Base-by-base conservation (phyloP, 108 stramenopile species). In the Cyclotella sp. region DNA sequence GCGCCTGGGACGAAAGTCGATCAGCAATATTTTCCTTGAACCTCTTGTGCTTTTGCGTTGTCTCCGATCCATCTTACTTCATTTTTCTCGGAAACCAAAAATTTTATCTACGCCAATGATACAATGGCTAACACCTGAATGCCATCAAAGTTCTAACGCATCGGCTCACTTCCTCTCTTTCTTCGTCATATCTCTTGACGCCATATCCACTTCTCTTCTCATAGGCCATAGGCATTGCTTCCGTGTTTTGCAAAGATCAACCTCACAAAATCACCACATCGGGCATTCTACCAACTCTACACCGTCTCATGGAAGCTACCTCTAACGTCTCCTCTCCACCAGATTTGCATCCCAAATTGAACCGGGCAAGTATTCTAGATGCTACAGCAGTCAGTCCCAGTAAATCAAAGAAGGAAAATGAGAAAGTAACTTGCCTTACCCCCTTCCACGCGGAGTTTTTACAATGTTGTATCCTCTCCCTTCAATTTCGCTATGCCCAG, bases 381-480 rank as follows among this genome's bases (percentile, higher is more conserved):
- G 34, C 34, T 34, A 34, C 34, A 34, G 2, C 34, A 34, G 47
- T 41, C 28, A 28, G 28, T 39, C 0, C 24, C 46, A 8, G 46
- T 12, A 16, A 5, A 58, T 49, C 77, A 24, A 68, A 41, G 45
- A 30, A 29, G 6, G 60, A 18, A 24, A 51, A 27, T 14, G 24
- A 30, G 3, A 29, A 19, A 3, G 21, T 24, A 0, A 59, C 63
- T 40, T 16, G 30, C 18, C 77, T 79, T 12, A 70, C 83, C n/a
- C 74, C 78, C 44, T 68, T 79, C 14, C 68, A 79, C 63, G 24
- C 79, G n/a, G 91, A 88, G 43, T 90, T 89, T 44, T 51, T 90
- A 3, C 88, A 89, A 73, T 77, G 77, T 39, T 75, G 73, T 24
- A 51, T 90, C 24, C 72, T 87, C 24, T 85, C 92, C 0, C 77